Base-by-base conservation (phyloP, 805 yeast genomes). In the Candida chauliodis region DNA sequence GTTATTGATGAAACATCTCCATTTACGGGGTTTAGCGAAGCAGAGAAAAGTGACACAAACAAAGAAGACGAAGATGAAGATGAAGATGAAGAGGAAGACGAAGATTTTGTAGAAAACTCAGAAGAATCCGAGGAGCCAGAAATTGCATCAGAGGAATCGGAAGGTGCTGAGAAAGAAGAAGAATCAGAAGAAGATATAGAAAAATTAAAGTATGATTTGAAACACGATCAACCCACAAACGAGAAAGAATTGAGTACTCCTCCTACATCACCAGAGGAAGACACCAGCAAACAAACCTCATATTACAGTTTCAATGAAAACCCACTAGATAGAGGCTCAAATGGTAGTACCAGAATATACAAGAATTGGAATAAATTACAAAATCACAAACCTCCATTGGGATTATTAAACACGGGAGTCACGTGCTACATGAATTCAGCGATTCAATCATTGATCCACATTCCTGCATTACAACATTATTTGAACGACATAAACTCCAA, bases 341-440 rank as follows among this genome's bases (percentile, higher is more conserved):
- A 79, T 45, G 60, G 62, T 1, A 74, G 83, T 7, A 60, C 55
- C 1, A 69, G 86, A 38, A 81, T 88, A 21, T 54, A 65, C 41
- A 89, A 88, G 57, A 79, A 79, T 41, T 89, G 96, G 90, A 58
- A 75, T n/a, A 74, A 71, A 37, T 62, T 75, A 38, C 56, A 64
- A 10, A 58, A 59, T 3, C 27, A 22, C 14, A 71, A 73, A 24
- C 82, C 82, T n/a, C 78, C 81, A 2, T 58, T 73, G 18, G 99
- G 99, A 0, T 66, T 91, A 35, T 61, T 84, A 35, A 91, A 91
- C 59, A 90, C 84, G 49, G 97, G 97, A 28, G 98, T 93, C 32
- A 91, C 98, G 3, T 91, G 99, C 59, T 91, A 91, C 63, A 90
- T 91, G 76, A 91, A 93, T 59, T 83, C 96, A 5, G 97, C 97